These are phyloP conservation scores for Clarireedia monteithiana DNA, from an alignment of 2,329 filamentous ascomycete genomes.

Conservation along the genomic window DNA sequence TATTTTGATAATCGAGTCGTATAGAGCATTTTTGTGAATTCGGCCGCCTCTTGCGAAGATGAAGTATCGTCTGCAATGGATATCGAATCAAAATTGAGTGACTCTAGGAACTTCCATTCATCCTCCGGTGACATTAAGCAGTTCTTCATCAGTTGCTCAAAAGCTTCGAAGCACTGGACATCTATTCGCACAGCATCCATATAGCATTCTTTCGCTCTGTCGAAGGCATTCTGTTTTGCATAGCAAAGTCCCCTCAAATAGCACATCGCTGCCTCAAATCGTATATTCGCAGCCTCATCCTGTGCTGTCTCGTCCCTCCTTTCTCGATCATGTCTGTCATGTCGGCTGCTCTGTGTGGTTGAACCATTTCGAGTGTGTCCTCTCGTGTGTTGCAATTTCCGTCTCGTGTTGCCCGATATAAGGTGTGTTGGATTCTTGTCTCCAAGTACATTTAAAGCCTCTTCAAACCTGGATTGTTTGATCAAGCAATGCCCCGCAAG, in stretches of 20 bases:
- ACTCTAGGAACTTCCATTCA: slow-evolving; percentile 64
- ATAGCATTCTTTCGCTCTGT: slow-evolving; percentile 96
- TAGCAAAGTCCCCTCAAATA: slow-evolving; percentile 90
- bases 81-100: slow-evolving; percentile 81
- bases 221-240: slow-evolving; percentile 94
- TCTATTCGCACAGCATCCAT: slow-evolving; percentile 96
- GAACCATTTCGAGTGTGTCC: slow-evolving; percentile 43
- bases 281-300: slow-evolving; percentile 67
- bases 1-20: slow-evolving; percentile 95
- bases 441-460: slow-evolving; percentile 77
- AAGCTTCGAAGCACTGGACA: slow-evolving; percentile 96
- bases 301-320: slow-evolving; percentile 29
- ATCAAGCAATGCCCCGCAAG: slow-evolving; percentile 90
- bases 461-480: slow-evolving; percentile 83
- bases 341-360: slow-evolving; percentile 33
- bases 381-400: slow-evolving; percentile 64
- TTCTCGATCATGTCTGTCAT: slow-evolving; percentile 16
- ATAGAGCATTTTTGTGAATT: slow-evolving; percentile 94
- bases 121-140: slow-evolving; percentile 73
- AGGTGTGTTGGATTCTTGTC: slow-evolving; percentile 92
- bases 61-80: slow-evolving; percentile 56
- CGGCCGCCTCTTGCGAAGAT: slow-evolving; percentile 74
- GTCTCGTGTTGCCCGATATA: slow-evolving; percentile 56
- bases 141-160: slow-evolving; percentile 97
- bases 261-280: slow-evolving; percentile 96